Evolutionary conservation across 768 basidiomycete species (phyloP), one percentile per base, ranked within the genome.

Genomic region (Thelephora ganbajun): DNA sequence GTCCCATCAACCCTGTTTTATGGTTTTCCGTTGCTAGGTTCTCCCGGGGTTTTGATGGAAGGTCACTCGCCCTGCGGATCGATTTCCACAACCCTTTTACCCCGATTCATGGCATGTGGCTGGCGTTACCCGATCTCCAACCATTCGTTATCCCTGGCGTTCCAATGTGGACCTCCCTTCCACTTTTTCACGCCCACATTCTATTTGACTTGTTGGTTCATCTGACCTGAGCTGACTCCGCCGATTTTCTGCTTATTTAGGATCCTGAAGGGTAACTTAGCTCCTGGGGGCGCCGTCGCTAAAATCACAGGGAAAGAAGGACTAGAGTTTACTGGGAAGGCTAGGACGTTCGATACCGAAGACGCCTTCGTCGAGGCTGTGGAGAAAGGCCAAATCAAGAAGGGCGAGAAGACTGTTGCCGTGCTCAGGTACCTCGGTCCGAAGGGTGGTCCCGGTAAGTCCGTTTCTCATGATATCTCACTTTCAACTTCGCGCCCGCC

Each of bases 221-320:
- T 30, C 5, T 44, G 23, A 35, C 19, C 4, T 5, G 26, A 30
- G 12, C 11, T 18, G 36, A 33, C 45, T 49, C 18, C 9, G 13
- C 26, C 26, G 9, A 16, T 13, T 3, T n/a, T 6, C 18, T 36
- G 9, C 9, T 30, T 30, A 30, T 30, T n/a, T 34, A 92, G 90
- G 51, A 92, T 97, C 55, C 70, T 97, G 50, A 82, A 78, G 54
- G 92, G 92, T 41, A 92, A 93, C 63, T 76, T 97, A 22, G 92
- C 92, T 1, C 91, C 92, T 12, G 89, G 89, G 20, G 92, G 93
- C 41, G 88, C 91, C n/a, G 90, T 97, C 22, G 85, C 89, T 33
- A 97, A 97, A 67, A 90, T 96, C 54, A 96, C 92, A 6, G 92
- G 92, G 44, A 97, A 97, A 63, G 92, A 97, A 63, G 92, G 93